Percentiles rank a stretch among this genome's conserved stretches.
These are phyloP conservation scores for Pichia sp. DNA, from an alignment of 1,139 yeast genomes.

Conservation along the genomic window DNA sequence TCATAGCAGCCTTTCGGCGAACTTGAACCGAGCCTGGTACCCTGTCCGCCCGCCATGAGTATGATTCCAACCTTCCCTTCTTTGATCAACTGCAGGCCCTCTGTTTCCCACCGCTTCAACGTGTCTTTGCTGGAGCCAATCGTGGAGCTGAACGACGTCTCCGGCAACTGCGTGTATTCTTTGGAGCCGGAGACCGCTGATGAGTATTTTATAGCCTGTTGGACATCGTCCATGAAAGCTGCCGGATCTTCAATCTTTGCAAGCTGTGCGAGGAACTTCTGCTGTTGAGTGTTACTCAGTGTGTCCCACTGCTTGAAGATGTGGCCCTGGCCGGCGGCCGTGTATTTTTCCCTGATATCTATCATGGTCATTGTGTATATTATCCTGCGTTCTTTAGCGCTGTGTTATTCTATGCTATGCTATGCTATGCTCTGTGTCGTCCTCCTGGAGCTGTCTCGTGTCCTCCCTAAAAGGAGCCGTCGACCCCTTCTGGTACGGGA, in stretches of 20 bases:
- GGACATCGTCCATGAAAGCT: constrained; percentile 42
- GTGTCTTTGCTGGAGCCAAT: constrained; percentile 37
- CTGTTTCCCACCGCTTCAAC: constrained; percentile 44
- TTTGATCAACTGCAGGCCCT: constrained; percentile 68
- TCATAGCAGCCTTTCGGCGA: constrained; percentile 93
- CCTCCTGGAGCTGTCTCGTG: too few relatives aligned
- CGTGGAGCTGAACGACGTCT: constrained; percentile 44
- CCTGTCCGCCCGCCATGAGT: constrained; percentile 98
- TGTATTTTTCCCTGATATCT: constrained; percentile 20
- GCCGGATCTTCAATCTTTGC: constrained; percentile 41
- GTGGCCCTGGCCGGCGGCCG: constrained; percentile 30
- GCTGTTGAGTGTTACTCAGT: constrained; percentile 35
- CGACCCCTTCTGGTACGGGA: neutral
- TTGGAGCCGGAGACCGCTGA: constrained; percentile 34
- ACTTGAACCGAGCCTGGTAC: constrained; percentile 85
- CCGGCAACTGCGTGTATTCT: constrained; percentile 50
- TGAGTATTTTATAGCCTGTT: constrained; percentile 42
- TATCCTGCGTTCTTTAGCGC: neutral
- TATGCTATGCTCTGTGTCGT: too few relatives aligned
- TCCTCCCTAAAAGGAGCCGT: neutral
- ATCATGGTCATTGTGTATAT: constrained; percentile 6
- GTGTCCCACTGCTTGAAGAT: constrained; percentile 40
- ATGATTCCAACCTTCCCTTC: constrained; percentile 79
- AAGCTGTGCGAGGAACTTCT: constrained; percentile 38
- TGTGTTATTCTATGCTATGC: neutral